These are phyloP conservation scores for Nadsonia starkeyi-henricii DNA, from an alignment of 1,139 yeast species.

Conservation along the genomic window DNA sequence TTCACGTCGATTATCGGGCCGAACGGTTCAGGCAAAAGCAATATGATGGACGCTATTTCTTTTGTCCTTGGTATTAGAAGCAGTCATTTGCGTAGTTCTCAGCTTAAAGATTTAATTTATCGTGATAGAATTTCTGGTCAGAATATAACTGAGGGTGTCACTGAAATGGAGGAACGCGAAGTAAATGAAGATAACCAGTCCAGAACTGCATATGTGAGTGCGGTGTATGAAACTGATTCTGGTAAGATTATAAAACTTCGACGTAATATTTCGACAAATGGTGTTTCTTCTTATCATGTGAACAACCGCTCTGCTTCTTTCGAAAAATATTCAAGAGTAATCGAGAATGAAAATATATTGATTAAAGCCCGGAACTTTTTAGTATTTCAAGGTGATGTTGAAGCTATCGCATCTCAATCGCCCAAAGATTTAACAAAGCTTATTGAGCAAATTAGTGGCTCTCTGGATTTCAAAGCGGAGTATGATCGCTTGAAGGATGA, in stretches of 20 bases:
- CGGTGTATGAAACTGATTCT: conserved; percentile 51
- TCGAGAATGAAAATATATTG: conserved; percentile 71
- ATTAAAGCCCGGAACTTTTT: conserved; percentile 84
- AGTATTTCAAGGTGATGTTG: conserved; percentile 96
- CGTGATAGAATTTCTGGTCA: conserved; percentile 41
- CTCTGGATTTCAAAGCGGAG: conserved; percentile 49
- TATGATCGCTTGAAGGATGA: conserved; percentile 57
- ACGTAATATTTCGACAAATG: conserved; percentile 23
- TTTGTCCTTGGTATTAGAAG: conserved; percentile 84
- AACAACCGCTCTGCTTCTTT: conserved; percentile 51
- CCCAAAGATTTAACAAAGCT: conserved; percentile 59
- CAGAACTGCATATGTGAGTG: conserved; percentile 63
- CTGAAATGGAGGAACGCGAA: conserved; percentile 12
- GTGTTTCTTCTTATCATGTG: conserved; percentile 57
- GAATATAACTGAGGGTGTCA: conserved; percentile 17
- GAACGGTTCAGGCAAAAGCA: conserved; percentile 94
- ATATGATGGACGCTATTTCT: conserved; percentile 96
- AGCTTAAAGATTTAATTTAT: conserved; percentile 64
- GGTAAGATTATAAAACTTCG: conserved; percentile 21
- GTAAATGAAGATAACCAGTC: conserved; percentile 29
- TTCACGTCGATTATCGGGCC: conserved; percentile 95
- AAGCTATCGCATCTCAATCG: conserved; percentile 80
- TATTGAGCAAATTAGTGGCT: conserved; percentile 76
- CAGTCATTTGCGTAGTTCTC: conserved; percentile 60
- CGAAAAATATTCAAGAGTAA: conserved; percentile 45